Evolutionary conservation across 805 yeast genomes (phyloP).

Genomic region (Lachancea sp.): DNA sequence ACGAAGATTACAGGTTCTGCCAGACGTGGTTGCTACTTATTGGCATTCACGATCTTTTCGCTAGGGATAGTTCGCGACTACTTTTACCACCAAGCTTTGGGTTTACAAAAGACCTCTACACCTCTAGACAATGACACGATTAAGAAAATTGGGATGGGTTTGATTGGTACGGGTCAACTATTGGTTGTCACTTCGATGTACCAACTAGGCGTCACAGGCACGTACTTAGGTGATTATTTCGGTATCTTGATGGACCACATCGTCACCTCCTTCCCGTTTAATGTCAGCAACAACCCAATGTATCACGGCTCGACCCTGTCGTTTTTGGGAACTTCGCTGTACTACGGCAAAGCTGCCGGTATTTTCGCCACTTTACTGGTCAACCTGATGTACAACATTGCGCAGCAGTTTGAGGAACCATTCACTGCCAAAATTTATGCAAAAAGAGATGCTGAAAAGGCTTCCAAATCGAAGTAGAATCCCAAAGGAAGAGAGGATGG

Average conservation of each 20-base stretch:
- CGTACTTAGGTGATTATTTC: conserved; percentile 94
- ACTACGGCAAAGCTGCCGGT: conserved; percentile 89
- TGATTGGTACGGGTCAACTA: conserved; percentile 66
- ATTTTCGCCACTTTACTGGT: conserved; percentile 66
- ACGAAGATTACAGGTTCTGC: conserved; percentile 70
- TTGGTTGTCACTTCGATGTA: conserved; percentile 84
- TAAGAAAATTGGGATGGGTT: conserved; percentile 45
- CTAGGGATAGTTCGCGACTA: conserved; percentile 80
- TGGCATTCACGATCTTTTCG: conserved; percentile 78
- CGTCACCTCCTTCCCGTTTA: conserved; percentile 91
- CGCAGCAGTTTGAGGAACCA: conserved; percentile 88
- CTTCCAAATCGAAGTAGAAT: conserved; percentile 11
- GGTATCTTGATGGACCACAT: conserved; percentile 89
- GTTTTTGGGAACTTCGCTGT: conserved; percentile 84
- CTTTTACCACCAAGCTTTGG: conserved; percentile 63
- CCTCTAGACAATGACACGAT: conserved; percentile 39
- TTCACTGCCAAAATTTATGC: conserved; percentile 90
- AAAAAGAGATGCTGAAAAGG: conserved; percentile 45
- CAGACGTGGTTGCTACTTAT: conserved; percentile 71
- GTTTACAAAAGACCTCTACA: conserved; percentile 61
- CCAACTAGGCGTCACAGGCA: conserved; percentile 90
- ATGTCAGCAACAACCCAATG: conserved; percentile 89
- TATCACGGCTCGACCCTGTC: conserved; percentile 87
- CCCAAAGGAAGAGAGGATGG: too few species aligned
- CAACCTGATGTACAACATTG: conserved; percentile 73